Conservation (phyloP, 2,329 filamentous ascomycete species). For the Fonsecaea nubica region DNA sequence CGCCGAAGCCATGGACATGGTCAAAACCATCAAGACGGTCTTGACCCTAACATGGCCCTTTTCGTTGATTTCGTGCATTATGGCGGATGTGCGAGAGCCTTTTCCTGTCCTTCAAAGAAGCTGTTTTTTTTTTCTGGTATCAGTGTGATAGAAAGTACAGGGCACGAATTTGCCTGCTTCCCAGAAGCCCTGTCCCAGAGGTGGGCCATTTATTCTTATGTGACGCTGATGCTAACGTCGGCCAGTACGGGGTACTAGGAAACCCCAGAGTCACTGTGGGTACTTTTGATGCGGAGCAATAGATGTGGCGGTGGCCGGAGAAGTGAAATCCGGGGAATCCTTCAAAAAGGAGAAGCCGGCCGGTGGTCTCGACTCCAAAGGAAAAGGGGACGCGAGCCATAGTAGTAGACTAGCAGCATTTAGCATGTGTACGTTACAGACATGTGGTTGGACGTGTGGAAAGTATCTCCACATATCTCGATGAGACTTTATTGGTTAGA, state of each 20-base stretch:
- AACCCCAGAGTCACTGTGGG: not conserved
- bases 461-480: not conserved
- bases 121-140: not conserved
- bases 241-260: not conserved
- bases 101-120: not conserved
- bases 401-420: not conserved
- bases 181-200: not conserved
- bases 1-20: constrained; percentile 7
- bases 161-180: not conserved
- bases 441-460: not conserved
- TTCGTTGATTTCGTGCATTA: constrained; percentile 6
- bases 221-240: not conserved
- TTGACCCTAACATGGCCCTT: constrained; percentile 3
- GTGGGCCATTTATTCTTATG: constrained; percentile 4
- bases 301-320: not conserved
- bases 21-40: constrained; percentile 2
- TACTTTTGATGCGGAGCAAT: not conserved
- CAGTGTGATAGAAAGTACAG: not conserved
- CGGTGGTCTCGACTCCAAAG: not conserved
- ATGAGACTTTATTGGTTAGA: not conserved
- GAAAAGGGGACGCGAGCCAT: not conserved
- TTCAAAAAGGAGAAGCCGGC: not conserved
- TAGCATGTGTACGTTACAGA: not conserved
- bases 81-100: not conserved
- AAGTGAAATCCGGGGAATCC: not conserved